A percentile compares a stretch with the other conserved stretches of the same genome.
Evolutionary conservation across 1,284 basidiomycete genomes (phyloP).

Genomic region (Mycena sp.): DNA sequence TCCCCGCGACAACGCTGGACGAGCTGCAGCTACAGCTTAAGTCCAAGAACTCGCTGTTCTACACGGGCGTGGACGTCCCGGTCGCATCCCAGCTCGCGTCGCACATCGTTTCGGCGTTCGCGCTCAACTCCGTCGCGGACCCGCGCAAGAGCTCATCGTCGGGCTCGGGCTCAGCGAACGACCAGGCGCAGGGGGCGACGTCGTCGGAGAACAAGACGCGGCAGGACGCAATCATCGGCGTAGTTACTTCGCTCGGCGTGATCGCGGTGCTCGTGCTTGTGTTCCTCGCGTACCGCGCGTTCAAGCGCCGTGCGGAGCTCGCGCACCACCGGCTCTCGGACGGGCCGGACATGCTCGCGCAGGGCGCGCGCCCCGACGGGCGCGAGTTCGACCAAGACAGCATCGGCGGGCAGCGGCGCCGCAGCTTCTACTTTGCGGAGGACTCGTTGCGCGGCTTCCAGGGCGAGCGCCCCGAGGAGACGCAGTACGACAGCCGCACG

Average conservation of each 20-base stretch:
- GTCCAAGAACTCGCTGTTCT: slow-evolving; percentile 65
- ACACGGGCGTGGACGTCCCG: slow-evolving; percentile 52
- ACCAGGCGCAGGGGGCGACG: too few relatives aligned
- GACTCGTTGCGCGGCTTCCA: slow-evolving; percentile 74
- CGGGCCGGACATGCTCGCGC: slow-evolving; percentile 43
- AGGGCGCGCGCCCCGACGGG: slow-evolving; percentile 59
- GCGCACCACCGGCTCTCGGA: slow-evolving; percentile 73
- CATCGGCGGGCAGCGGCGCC: slow-evolving; percentile 71
- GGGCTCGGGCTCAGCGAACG: too few relatives aligned
- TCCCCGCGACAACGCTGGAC: slow-evolving; percentile 58
- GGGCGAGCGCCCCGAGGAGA: slow-evolving; percentile 43
- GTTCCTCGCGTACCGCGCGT: slow-evolving; percentile 69
- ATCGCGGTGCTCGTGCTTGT: slow-evolving; percentile 72
- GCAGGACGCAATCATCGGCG: slow-evolving; percentile 83
- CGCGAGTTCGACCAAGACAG: slow-evolving; percentile 80
- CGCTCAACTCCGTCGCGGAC: slow-evolving; percentile 56
- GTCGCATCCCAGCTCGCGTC: slow-evolving; percentile 60
- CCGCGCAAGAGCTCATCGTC: slow-evolving; percentile 36
- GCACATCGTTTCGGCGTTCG: slow-evolving; percentile 68
- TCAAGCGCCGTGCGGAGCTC: slow-evolving; percentile 66
- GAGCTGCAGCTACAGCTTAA: slow-evolving; percentile 60
- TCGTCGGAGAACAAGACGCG: slow-evolving; percentile 57
- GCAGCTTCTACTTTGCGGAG: slow-evolving; percentile 87
- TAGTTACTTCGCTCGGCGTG: slow-evolving; percentile 77
- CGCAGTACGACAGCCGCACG: slow-evolving; percentile 26